These are phyloP conservation scores for Penicillium egyptiacum DNA, from an alignment of 495 filamentous ascomycete genomes.

Conservation along the genomic window DNA sequence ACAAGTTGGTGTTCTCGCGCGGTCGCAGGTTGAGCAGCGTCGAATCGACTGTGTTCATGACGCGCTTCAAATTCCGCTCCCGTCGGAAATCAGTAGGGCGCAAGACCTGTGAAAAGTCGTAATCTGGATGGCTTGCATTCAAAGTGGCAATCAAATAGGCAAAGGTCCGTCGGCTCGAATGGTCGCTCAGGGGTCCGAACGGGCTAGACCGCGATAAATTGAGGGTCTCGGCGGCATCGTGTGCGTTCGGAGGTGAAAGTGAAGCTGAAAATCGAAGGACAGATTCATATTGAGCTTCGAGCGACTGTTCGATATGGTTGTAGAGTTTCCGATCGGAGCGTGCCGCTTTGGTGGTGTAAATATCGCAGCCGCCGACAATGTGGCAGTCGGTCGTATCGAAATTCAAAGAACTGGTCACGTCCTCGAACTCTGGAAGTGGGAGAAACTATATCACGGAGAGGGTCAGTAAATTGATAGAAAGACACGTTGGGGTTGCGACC, in stretches of 20 bases:
- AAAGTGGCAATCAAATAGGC: slow-evolving; percentile 95
- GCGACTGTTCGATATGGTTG: slow-evolving; percentile 84
- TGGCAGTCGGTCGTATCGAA: slow-evolving; percentile 91
- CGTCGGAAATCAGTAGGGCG: slow-evolving; percentile 84
- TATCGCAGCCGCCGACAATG: slow-evolving; percentile 86
- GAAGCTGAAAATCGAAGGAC: slow-evolving; percentile 78
- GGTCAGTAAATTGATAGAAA: neutral
- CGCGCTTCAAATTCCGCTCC: slow-evolving; percentile 67
- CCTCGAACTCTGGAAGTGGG: slow-evolving; percentile 83
- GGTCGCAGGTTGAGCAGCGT: slow-evolving; percentile 83
- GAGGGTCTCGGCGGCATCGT: slow-evolving; percentile 53
- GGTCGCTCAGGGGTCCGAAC: slow-evolving; percentile 84
- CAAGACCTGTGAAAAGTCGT: slow-evolving; percentile 91
- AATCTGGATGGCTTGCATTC: slow-evolving; percentile 96
- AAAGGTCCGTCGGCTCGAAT: slow-evolving; percentile 84
- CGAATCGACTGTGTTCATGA: slow-evolving; percentile 82
- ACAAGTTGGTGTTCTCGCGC: slow-evolving; percentile 46
- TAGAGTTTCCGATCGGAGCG: slow-evolving; percentile 95
- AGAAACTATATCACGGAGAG: slow-evolving; percentile 64
- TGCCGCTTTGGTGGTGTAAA: slow-evolving; percentile 95
- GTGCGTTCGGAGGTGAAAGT: slow-evolving; percentile 71
- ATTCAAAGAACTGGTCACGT: slow-evolving; percentile 84
- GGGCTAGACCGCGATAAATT: slow-evolving; percentile 83
- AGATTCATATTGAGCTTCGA: slow-evolving; percentile 87
- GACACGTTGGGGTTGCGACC: slow-evolving; percentile 6